Evolutionary conservation across 257 asterid species (phyloP).

Genomic region (Craterostigma plantagineum): DNA sequence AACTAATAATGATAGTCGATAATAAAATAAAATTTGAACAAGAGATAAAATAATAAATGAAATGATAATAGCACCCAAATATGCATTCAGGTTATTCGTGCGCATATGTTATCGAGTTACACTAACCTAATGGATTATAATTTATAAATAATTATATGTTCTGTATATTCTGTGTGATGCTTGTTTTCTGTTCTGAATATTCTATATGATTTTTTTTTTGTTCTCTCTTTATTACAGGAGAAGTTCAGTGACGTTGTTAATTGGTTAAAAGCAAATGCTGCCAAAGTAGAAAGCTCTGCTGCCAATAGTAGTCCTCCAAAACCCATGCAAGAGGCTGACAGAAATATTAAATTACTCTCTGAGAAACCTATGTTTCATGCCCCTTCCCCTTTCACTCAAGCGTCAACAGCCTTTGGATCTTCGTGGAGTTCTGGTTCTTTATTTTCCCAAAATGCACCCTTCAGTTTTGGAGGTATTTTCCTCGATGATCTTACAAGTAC

Average conservation of each 20-base stretch:
- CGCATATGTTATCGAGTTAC: no score
- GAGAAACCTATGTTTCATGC: conserved; percentile 16
- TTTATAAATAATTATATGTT: no score
- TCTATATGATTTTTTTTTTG: neutral
- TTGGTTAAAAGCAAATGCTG: conserved; percentile 65
- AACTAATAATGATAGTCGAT: no score
- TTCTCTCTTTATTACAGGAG: conserved; percentile 38
- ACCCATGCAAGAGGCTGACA: conserved; percentile 10
- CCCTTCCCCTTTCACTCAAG: conserved; percentile 23
- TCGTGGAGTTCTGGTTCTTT: conserved; percentile 26
- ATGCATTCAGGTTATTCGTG: no score
- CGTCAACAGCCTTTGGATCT: conserved; percentile 21
- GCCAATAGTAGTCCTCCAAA: conserved; percentile 20
- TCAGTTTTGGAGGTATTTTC: conserved; percentile 35
- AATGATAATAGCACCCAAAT: no score
- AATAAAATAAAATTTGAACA: no score
- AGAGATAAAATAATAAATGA: no score
- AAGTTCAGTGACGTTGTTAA: conserved; percentile 73
- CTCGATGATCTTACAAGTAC: neutral
- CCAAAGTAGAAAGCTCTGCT: conserved; percentile 17
- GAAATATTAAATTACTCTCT: conserved; percentile 10
- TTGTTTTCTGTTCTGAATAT: neutral
- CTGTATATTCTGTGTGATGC: no score
- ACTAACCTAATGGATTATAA: no score
- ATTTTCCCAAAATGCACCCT: conserved; percentile 17